phyloP scores from a whole-genome alignment of 495 filamentous ascomycete species.

The Penicillium canariense region DNA sequence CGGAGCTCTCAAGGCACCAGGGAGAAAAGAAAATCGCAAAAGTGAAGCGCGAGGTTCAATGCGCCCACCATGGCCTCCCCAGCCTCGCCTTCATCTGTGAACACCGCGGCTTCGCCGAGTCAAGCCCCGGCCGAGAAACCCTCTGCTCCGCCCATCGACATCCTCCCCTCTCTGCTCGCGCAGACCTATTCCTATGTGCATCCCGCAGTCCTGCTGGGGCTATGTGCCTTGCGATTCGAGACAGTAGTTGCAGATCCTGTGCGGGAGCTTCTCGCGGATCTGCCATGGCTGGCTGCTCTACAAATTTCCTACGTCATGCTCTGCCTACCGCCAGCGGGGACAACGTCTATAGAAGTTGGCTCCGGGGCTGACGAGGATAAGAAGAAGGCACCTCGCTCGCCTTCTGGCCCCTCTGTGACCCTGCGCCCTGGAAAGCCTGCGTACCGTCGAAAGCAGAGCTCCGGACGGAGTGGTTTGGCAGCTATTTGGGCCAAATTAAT shows the following conservation, averaged over 20 bases:
- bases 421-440: slow-evolving; percentile 26
- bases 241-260: slow-evolving; percentile 71
- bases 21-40: not conserved
- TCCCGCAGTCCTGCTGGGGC: slow-evolving; percentile 59
- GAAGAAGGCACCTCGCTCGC: slow-evolving; percentile 27
- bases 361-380: slow-evolving; percentile 44
- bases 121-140: slow-evolving; percentile 33
- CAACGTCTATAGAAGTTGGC: slow-evolving; percentile 28
- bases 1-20: slow-evolving; percentile 13
- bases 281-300: slow-evolving; percentile 61
- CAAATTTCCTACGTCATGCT: slow-evolving; percentile 67
- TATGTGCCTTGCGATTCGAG: slow-evolving; percentile 61
- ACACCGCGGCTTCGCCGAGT: slow-evolving; percentile 8
- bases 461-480: slow-evolving; percentile 17
- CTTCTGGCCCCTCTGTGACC: slow-evolving; percentile 11
- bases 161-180: slow-evolving; percentile 49
- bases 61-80: slow-evolving; percentile 26
- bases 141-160: slow-evolving; percentile 29
- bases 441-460: slow-evolving; percentile 26
- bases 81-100: slow-evolving; percentile 11
- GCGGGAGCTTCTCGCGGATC: slow-evolving; percentile 54
- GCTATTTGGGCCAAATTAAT: slow-evolving; percentile 32
- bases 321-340: slow-evolving; percentile 69
- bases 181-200: slow-evolving; percentile 60
- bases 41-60: slow-evolving; percentile 13